Evolutionary conservation across 306 rosid genomes (phyloP).

Genomic region (Styphnolobium japonicum): DNA sequence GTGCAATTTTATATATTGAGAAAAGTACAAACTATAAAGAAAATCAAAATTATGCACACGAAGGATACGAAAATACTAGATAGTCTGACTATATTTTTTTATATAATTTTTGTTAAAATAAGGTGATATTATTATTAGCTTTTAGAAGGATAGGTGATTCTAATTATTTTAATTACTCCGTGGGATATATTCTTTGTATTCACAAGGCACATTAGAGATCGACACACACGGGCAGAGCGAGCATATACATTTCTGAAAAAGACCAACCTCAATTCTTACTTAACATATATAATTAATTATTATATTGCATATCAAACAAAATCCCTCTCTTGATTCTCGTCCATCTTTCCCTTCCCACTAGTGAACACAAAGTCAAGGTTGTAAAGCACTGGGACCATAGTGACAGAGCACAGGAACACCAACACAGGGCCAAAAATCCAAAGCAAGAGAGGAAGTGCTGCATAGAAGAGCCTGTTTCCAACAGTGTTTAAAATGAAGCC

Average conservation of each 20-base stretch:
- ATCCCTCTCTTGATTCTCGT: slow-evolving; percentile 19
- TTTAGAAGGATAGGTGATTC: too few relatives aligned
- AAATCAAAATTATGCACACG: background rate
- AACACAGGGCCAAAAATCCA: slow-evolving; percentile 94
- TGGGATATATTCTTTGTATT: background rate
- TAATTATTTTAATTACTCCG: too few relatives aligned
- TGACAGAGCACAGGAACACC: slow-evolving; percentile 63
- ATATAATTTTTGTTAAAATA: too few relatives aligned
- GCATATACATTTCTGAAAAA: background rate
- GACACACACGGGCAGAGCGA: background rate
- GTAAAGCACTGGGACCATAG: slow-evolving; percentile 82
- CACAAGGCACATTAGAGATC: background rate
- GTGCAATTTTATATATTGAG: background rate
- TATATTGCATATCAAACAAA: slow-evolving; percentile 24
- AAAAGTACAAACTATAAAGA: background rate
- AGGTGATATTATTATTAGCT: too few relatives aligned
- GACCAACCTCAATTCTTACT: background rate
- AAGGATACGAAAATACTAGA: too few relatives aligned
- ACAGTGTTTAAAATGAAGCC: slow-evolving; percentile 72
- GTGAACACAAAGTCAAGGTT: slow-evolving; percentile 66
- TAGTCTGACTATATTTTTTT: too few relatives aligned
- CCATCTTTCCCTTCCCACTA: slow-evolving; percentile 23
- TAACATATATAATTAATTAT: background rate
- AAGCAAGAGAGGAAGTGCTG: slow-evolving; percentile 68
- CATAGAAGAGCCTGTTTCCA: slow-evolving; percentile 82